Evolutionary conservation across 768 basidiomycete species (phyloP).

Genomic region (Daedaleopsis sinensis): DNA sequence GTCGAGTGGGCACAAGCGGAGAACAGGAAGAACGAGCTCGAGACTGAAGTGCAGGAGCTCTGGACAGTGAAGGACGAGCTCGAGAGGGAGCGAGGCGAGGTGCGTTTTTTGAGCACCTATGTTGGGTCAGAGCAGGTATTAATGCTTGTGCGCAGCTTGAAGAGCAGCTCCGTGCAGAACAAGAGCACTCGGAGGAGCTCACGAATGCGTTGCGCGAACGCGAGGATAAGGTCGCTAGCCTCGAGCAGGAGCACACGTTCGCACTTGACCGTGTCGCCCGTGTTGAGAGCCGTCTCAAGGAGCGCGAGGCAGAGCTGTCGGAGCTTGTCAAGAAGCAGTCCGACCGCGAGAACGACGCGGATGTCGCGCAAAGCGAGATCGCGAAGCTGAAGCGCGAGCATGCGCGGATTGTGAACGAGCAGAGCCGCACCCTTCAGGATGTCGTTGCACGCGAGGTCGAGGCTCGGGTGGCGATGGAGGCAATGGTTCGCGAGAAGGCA

Average conservation of each 20-base stretch:
- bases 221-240: slow-evolving; percentile 51
- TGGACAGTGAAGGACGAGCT: slow-evolving; percentile 54
- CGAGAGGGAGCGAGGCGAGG: slow-evolving; percentile 60
- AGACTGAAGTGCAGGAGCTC: slow-evolving; percentile 55
- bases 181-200: slow-evolving; percentile 52
- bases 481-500: slow-evolving; percentile 53
- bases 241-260: slow-evolving; percentile 60
- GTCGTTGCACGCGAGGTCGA: slow-evolving; percentile 49
- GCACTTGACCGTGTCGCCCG: slow-evolving; percentile 54
- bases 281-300: slow-evolving; percentile 57
- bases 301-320: slow-evolving; percentile 58
- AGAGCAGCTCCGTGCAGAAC: slow-evolving; percentile 53
- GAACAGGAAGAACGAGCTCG: slow-evolving; percentile 56
- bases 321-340: slow-evolving; percentile 49
- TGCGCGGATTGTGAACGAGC: slow-evolving; percentile 50
- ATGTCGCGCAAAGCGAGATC: slow-evolving; percentile 58
- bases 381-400: slow-evolving; percentile 58
- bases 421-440: slow-evolving; percentile 48
- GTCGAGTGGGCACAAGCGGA: slow-evolving; percentile 59
- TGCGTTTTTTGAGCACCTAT: slow-evolving; percentile 29
- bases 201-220: slow-evolving; percentile 52
- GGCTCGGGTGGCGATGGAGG: slow-evolving; percentile 50
- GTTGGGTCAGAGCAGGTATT: neutral
- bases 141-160: slow-evolving; percentile 45
- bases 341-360: slow-evolving; percentile 53